Evolutionary conservation across 1,284 basidiomycete species (phyloP), one percentile per base, ranked within the genome.

Genomic region (Cryptococcus sp.): DNA sequence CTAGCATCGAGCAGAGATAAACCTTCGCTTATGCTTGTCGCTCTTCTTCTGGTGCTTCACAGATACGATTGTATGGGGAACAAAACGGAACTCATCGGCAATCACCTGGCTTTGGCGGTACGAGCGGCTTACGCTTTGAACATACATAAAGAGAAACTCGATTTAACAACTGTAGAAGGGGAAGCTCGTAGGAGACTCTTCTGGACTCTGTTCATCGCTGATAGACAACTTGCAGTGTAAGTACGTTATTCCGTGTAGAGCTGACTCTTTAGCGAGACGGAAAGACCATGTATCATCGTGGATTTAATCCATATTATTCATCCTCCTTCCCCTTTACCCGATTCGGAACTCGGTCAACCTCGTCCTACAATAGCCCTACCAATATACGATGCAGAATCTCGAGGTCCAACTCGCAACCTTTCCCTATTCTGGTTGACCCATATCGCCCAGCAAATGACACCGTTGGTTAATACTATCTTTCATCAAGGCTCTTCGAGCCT

Each of bases 61-160:
- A 59, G 73, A 37, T 73, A 66, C 58, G 55, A 59, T 31, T 58
- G 58, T 37, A 51, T 64, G 11, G 23, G 23, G 23, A 23, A 23
- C 23, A 23, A 23, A 23, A 23, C 23, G 23, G 61, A 66, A 1
- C 50, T 65, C 0, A 67, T 68, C 1, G 71, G 68, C 14, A 62
- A 63, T 30, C 69, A 63, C 57, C 63, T 74, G 36, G 67, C 68
- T 23, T 69, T 71, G 56, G 71, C 64, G 43, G 68, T 74, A 60
- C 71, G 70, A 56, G 61, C 68, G 11, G 73, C 73, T 3, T 71
- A 75, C 52, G 63, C 67, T 4, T 58, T 71, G 41, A 68, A 68
- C 6, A 62, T 75, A 67, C 66, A 67, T 55, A 70, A 71, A 49
- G 73, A 75, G 55, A 71, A 68, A 65, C 69, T 72, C 45, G 69